Evolutionary conservation across 345 rosid species (phyloP), one percentile per base, ranked within the genome.

Genomic region (Excoecaria agallocha): DNA sequence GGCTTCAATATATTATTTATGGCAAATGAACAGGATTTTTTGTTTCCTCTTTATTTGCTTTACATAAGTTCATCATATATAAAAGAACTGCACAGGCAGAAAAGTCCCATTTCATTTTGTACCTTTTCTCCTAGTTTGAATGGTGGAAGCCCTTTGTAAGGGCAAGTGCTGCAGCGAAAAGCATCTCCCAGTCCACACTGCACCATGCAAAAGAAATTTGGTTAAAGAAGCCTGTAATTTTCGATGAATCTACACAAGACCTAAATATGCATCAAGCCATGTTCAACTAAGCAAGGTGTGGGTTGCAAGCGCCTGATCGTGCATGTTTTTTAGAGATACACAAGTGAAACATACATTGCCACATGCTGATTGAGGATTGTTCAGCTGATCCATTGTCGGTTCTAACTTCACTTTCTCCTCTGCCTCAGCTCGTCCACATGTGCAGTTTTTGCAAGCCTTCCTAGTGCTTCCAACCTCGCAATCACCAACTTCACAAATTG

Each of bases 151-250:
- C 99, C 99, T 78, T 86, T 90, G 86, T 91, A 96, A 65, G 99
- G 98, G 76, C 99, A 96, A 48, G 98, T 87, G 67, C 93, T 58
- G 71, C 99, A 93, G 37, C 98, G 97, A 80, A 96, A 96, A 46
- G 99, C 99, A 81, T 93, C 98, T 66, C 98, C 99, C 0, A 96
- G 85, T 45, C 98, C 98, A 81, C 99, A 90, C 98, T 95, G 88
- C 73, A 71, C 46, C 17, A 17, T 41, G 20, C 8, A 46, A 49
- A 10, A 30, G 37, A 35, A 45, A 25, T 30, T 25, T 25, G 45
- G 13, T 45, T 20, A 68, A 68, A 46, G 15, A 30, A 25, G 10
- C 35, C 41, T 15, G 45, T 22, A 16, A 13, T 46, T 30, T 24
- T 35, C 1, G 12, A 24, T 10, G 51, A 16, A 24, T 13, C 38